phyloP scores from a whole-genome alignment of 108 stramenopile genomes.

The Discostella pseudostelligera region DNA sequence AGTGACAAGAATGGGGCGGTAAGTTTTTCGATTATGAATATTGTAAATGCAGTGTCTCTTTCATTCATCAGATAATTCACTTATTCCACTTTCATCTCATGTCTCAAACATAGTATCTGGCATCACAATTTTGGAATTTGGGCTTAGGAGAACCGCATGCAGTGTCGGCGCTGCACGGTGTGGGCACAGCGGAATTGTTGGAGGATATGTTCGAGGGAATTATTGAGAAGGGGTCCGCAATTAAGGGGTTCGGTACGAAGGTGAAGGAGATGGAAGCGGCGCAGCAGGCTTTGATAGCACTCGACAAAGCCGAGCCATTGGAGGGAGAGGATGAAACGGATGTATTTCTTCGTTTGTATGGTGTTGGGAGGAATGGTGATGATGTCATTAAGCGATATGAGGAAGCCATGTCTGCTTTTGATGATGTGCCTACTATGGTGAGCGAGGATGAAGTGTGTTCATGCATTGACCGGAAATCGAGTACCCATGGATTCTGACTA shows the following conservation, averaged over 20 bases:
- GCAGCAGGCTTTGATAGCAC: conserved; percentile 46
- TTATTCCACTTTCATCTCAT: no score
- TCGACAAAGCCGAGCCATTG: conserved; percentile 57
- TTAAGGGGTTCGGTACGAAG: conserved; percentile 80
- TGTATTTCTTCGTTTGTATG: conserved; percentile 67
- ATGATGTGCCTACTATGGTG: conserved; percentile 46
- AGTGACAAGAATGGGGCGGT: conserved; percentile 73
- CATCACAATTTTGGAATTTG: conserved; percentile 93
- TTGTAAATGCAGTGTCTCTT: no score
- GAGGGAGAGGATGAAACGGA: conserved; percentile 81
- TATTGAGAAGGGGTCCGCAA: conserved; percentile 68
- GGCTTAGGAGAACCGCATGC: conserved; percentile 95
- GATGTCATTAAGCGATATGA: conserved; percentile 72
- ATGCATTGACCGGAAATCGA: no score
- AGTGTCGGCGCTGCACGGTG: conserved; percentile 95
- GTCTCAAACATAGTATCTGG: no score
- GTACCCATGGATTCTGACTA: not conserved
- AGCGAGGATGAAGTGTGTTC: no score
- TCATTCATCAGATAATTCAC: no score
- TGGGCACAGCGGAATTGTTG: conserved; percentile 93
- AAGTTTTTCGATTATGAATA: no score
- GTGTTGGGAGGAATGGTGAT: conserved; percentile 60
- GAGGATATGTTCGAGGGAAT: conserved; percentile 82
- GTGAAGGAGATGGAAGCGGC: conserved; percentile 69
- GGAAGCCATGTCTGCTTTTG: conserved; percentile 74